These are phyloP conservation scores for Suillus americanus DNA, from an alignment of 768 basidiomycete species.

Conservation along the genomic window DNA sequence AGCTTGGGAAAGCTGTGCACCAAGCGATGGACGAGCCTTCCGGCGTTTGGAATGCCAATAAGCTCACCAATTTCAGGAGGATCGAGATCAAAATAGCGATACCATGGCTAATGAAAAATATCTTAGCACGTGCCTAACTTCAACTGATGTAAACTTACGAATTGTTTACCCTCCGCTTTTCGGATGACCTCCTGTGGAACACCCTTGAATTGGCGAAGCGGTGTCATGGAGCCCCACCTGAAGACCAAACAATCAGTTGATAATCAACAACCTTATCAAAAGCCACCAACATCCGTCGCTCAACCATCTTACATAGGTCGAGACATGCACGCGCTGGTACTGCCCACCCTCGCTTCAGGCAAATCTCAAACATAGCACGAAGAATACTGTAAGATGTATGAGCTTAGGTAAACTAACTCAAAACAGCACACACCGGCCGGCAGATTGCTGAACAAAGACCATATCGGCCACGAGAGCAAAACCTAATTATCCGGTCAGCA, in stretches of 20 bases:
- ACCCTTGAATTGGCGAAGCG: slow-evolving; percentile 92
- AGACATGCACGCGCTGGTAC: slow-evolving; percentile 88
- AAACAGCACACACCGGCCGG: slow-evolving; percentile 64
- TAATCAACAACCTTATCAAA: neutral
- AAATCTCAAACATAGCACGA: slow-evolving; percentile 97
- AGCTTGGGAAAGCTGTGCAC: slow-evolving; percentile 97
- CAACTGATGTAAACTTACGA: slow-evolving; percentile 51
- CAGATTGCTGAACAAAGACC: slow-evolving; percentile 97
- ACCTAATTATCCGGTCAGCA: slow-evolving; percentile 36
- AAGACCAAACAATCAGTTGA: slow-evolving; percentile 5
- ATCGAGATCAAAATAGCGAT: slow-evolving; percentile 91
- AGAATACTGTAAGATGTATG: slow-evolving; percentile 59
- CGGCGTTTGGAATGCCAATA: slow-evolving; percentile 91
- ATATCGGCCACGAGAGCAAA: slow-evolving; percentile 87
- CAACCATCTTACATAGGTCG: slow-evolving; percentile 95
- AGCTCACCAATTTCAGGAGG: slow-evolving; percentile 95
- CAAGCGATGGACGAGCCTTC: slow-evolving; percentile 85
- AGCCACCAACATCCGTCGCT: slow-evolving; percentile 67
- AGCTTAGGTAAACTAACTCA: neutral
- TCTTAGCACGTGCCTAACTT: neutral
- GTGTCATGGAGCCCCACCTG: slow-evolving; percentile 98
- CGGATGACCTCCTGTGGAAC: slow-evolving; percentile 82
- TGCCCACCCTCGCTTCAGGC: slow-evolving; percentile 97
- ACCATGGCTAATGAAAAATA: slow-evolving; percentile 68
- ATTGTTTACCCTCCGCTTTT: slow-evolving; percentile 97